Base-by-base conservation (phyloP, 78 protist species). In the Paratrimastix pyriformis region DNA sequence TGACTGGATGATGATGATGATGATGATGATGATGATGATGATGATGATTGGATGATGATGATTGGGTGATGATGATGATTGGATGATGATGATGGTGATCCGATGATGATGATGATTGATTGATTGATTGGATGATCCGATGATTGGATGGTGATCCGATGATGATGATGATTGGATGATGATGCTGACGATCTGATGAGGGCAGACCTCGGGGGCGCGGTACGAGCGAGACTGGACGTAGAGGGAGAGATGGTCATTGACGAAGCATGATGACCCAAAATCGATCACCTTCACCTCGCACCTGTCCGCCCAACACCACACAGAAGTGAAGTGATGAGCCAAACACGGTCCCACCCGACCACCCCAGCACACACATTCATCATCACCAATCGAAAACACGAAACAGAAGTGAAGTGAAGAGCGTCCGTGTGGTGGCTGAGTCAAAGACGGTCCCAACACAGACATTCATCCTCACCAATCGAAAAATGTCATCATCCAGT, bases 171-270 rank as follows among this genome's bases (percentile, higher is more conserved):
- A 26, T 52, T 26, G 29, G 11, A 13, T 52, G 5, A 26, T 52
- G 11, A 5, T 11, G 15, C 32, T 11, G 5, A 18, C 3, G 5
- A 3, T 52, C 3, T 13, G 6, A 44, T 7, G 4, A 4, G 7
- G 7, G 48, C 48, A 1, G 1, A 79, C 88, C 32, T 83, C 92
- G 1, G 92, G 92, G 5, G 92, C 92, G 35, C 92, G 69, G 80
- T 88, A 88, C 1, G 81, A 70, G 38, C 92, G 73, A 0, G 81
- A 71, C 75, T 88, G 88, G 40, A 77, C 76, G 78, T 88, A 88
- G 13, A 81, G 77, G 57, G 46, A 43, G 42, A 80, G 80, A 52
- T 77, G 74, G 65, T 85, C 92, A 1, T 48, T 62, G 44, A 44
- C 33, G 82, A 76, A 88, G 75, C 84, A 82, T 1, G 75, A 33